These are phyloP conservation scores for Trifolium repens DNA, from an alignment of 306 rosid species.

Conservation along the genomic window DNA sequence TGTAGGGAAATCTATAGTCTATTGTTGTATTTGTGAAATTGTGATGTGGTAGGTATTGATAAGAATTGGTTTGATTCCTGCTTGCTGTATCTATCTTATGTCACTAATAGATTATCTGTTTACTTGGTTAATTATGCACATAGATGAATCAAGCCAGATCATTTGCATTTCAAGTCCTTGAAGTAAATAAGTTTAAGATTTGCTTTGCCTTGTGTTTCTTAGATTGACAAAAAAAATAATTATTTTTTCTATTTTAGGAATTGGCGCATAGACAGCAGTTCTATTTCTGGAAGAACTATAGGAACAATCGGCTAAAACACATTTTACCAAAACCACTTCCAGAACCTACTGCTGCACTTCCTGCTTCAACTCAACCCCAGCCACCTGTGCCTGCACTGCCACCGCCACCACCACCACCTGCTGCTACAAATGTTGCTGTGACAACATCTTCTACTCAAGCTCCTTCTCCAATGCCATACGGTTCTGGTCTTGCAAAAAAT, in stretches of 20 bases:
- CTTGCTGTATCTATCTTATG: background rate
- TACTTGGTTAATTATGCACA: slow-evolving; percentile 2
- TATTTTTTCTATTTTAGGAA: slow-evolving; percentile 58
- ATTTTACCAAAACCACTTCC: slow-evolving; percentile 84
- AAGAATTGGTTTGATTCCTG: background rate
- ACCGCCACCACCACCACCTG: slow-evolving; percentile 58
- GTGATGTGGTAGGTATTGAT: background rate
- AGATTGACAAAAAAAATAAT: slow-evolving; percentile 7
- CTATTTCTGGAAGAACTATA: slow-evolving; percentile 95
- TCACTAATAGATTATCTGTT: background rate
- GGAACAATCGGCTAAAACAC: slow-evolving; percentile 91
- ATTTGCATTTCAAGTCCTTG: slow-evolving; percentile 9
- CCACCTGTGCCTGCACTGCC: slow-evolving; percentile 58
- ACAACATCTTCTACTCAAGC: slow-evolving; percentile 63
- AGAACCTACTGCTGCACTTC: slow-evolving; percentile 62
- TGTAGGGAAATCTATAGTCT: background rate
- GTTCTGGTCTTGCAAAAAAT: slow-evolving; percentile 61
- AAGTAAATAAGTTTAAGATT: slow-evolving; percentile 14
- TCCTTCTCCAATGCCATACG: slow-evolving; percentile 82
- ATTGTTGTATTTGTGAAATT: slow-evolving; percentile 11
- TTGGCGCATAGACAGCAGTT: slow-evolving; percentile 95
- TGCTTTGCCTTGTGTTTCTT: slow-evolving; percentile 21
- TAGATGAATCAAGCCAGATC: slow-evolving; percentile 24
- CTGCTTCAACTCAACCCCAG: slow-evolving; percentile 61
- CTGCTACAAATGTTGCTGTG: slow-evolving; percentile 55